Base-by-base conservation (phyloP, 495 filamentous ascomycete genomes). In the Penicillium alfredii region DNA sequence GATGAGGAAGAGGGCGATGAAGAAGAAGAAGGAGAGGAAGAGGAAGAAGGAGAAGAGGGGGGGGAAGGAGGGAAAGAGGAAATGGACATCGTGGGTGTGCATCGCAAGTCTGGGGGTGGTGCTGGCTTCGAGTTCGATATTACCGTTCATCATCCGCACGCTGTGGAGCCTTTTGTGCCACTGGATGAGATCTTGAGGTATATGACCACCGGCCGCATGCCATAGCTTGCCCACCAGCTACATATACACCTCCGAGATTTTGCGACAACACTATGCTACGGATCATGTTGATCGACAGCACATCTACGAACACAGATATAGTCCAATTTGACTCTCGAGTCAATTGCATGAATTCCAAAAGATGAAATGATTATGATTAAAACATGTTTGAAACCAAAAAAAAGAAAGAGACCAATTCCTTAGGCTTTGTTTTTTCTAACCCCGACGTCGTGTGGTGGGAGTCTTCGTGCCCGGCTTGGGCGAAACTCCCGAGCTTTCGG, bases 21-120 rank as follows among this genome's bases (percentile, higher is more conserved):
- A 2, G 62, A 60, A 2, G 67, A 55, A 6, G 51, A 59, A 3
- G 63, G 44, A 8, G 56, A 50, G 10, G 51, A 39, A 18, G 40
- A 40, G 35, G 40, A 41, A 7, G 77, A 78, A 1, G 77, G 74
- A 1, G 71, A 73, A n/a, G n/a, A n/a, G n/a, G n/a, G n/a, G n/a
- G n/a, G n/a, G n/a, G n/a, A n/a, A 7, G 77, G 78, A 1, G 77
- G 74, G 1, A 71, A 73, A n/a, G 71, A 72, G 20, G 66, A 71
- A 31, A 67, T 68, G 58, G 63, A 70, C 37, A 55, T 55, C 51
- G 66, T 55, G 23, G 63, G 47, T 40, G 72, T 52, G 45, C 50
- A 57, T 46, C 63, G 45, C 44, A 69, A 32, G 58, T 60, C 42
- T 40, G 58, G 60, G 8, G 55, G 56, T 29, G 60, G 51, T 25